phyloP scores from a whole-genome alignment of 179 eudicot species.

The Sideroxylon spinosum region DNA sequence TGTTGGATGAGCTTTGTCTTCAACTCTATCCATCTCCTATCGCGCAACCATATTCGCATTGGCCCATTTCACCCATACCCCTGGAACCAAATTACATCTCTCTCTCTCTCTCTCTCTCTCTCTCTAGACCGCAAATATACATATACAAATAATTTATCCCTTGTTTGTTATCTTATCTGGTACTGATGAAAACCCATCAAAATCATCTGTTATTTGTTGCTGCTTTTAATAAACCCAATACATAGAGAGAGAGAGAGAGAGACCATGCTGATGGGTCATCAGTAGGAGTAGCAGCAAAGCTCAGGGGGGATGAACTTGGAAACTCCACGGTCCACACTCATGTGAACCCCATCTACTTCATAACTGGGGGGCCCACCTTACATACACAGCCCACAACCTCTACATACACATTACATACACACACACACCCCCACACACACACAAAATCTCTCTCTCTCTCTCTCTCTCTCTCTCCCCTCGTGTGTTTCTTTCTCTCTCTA shows the following conservation, averaged over 20 bases:
- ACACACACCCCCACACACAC: background rate
- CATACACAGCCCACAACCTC: constrained; percentile 17
- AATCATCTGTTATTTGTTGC: constrained; percentile 19
- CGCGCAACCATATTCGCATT: constrained; percentile 10
- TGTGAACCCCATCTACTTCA: constrained; percentile 39
- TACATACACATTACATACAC: background rate
- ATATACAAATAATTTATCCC: background rate
- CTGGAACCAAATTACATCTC: constrained; percentile 5
- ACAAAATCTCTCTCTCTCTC: background rate
- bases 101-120: background rate
- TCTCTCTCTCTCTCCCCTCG: background rate
- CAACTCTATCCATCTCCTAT: constrained; percentile 26
- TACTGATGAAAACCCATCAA: constrained; percentile 17
- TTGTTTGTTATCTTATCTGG: constrained; percentile 5
- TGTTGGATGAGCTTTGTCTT: constrained; percentile 26
- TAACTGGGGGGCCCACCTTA: constrained; percentile 11
- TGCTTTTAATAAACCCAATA: constrained; percentile 17
- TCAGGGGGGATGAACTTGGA: constrained; percentile 45
- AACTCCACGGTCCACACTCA: constrained; percentile 23
- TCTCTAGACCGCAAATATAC: background rate
- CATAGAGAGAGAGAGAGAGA: constrained; percentile 5
- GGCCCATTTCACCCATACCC: constrained; percentile 31
- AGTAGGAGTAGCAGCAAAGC: constrained; percentile 22
- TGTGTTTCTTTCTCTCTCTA: constrained; percentile 1
- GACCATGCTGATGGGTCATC: constrained; percentile 30